Percentiles rank a stretch among this genome's conserved stretches.
Conservation (phyloP, 306 rosid genomes). For the Vigna hirtella region DNA sequence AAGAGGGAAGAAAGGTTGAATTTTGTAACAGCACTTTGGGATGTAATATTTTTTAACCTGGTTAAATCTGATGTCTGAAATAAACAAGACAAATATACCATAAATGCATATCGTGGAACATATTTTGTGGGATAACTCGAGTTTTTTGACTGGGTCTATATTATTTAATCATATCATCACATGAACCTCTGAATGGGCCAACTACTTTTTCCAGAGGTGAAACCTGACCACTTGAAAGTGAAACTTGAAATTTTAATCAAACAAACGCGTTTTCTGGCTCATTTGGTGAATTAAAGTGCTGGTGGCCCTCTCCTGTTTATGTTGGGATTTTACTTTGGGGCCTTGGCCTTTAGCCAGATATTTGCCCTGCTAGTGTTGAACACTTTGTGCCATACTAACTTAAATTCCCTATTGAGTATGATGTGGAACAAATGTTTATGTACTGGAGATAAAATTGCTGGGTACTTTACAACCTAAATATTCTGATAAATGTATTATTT, state of each 20-base stretch:
- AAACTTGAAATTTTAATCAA: conserved; percentile 5
- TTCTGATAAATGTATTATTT: conserved; percentile 1
- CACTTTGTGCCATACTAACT: not conserved
- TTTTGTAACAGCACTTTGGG: not conserved
- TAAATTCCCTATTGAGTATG: not conserved
- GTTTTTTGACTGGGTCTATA: not conserved
- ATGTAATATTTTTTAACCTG: not conserved
- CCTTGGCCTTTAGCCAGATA: not conserved
- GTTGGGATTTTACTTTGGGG: conserved; percentile 1
- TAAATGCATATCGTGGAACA: not conserved
- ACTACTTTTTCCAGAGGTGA: not conserved
- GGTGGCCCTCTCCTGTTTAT: not conserved
- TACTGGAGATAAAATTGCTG: not conserved
- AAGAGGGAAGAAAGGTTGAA: not conserved
- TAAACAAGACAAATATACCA: not conserved
- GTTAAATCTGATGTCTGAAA: not conserved
- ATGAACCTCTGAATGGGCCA: not conserved
- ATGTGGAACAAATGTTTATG: not conserved
- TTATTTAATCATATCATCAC: not conserved
- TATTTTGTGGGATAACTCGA: not conserved
- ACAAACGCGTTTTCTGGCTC: not conserved
- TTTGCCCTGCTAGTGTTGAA: not conserved
- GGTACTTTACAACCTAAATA: not conserved
- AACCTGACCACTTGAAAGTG: not conserved
- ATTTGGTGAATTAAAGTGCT: conserved; percentile 3